Conservation (phyloP, 305 asterid genomes). For the Solanum hybrid region DNA sequence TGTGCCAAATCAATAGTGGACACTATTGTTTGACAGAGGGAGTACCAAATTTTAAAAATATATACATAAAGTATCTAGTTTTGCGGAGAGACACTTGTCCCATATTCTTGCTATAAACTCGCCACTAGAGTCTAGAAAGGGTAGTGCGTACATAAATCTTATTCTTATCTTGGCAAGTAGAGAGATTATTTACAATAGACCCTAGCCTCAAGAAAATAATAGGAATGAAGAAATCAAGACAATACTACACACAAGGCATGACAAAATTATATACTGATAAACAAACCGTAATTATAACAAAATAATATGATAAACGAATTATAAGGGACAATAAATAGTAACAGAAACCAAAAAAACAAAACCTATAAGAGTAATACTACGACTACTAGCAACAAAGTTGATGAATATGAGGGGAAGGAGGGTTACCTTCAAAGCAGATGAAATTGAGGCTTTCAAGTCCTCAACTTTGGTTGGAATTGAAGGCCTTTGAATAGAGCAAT, state of each 20-base stretch:
- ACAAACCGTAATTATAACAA: neutral
- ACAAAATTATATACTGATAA: neutral
- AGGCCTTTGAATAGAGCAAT: constrained; percentile 9
- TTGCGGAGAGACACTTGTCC: neutral
- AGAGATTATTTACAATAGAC: neutral
- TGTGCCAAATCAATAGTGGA: no score
- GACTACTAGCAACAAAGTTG: neutral
- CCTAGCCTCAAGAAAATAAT: neutral
- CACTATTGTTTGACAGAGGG: no score
- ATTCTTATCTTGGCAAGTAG: neutral
- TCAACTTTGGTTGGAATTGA: constrained; percentile 1
- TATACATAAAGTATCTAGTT: neutral
- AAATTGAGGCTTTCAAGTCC: constrained; percentile 1
- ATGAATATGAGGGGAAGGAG: neutral
- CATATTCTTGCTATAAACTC: neutral
- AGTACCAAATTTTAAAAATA: no score
- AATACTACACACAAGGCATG: neutral
- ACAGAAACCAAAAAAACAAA: no score
- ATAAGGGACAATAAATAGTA: neutral
- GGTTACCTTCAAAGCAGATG: constrained; percentile 2
- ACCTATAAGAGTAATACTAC: neutral
- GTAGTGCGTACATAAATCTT: neutral
- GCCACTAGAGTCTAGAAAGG: neutral
- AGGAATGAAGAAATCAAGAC: neutral
- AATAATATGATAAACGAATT: neutral